Evolutionary conservation across 2,329 filamentous ascomycete species (phyloP).

Genomic region (Bipolaris gigantea): DNA sequence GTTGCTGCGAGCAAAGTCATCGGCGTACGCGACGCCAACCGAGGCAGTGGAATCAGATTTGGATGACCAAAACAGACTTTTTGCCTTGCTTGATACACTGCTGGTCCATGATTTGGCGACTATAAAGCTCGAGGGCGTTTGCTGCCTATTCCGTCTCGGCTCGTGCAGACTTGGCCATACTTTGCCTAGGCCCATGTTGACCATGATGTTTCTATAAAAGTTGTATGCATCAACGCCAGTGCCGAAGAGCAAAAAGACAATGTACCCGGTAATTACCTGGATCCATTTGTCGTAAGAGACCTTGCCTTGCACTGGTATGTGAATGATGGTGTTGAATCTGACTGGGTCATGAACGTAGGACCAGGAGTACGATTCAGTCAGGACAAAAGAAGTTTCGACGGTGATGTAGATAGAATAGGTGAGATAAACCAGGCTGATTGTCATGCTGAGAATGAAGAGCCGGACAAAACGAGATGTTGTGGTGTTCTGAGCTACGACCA

Average conservation of each 20-base stretch:
- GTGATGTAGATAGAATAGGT: conserved; percentile 57
- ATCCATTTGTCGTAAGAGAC: conserved; percentile 62
- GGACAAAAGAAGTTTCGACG: conserved; percentile 20
- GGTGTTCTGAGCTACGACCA: conserved; percentile 58
- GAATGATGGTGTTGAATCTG: conserved; percentile 54
- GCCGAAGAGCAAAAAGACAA: conserved; percentile 67
- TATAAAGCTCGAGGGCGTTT: conserved; percentile 20
- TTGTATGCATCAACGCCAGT: conserved; percentile 61
- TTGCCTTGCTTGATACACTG: conserved; percentile 27
- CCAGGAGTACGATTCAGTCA: conserved; percentile 57
- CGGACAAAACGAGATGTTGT: conserved; percentile 64
- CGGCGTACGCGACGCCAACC: conserved; percentile 7
- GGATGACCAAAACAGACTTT: conserved; percentile 26
- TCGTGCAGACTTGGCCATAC: conserved; percentile 36
- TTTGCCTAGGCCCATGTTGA: conserved; percentile 31
- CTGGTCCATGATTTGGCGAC: conserved; percentile 23
- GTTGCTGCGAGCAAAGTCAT: neutral
- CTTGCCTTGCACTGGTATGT: conserved; percentile 49
- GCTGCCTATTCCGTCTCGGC: conserved; percentile 16
- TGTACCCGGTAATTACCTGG: conserved; percentile 55
- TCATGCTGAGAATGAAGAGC: conserved; percentile 60
- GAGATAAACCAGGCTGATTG: conserved; percentile 55
- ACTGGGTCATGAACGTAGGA: conserved; percentile 51
- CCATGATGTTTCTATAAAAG: conserved; percentile 33
- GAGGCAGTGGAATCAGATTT: conserved; percentile 17